phyloP scores from a whole-genome alignment of 1,139 yeast genomes.

The Kluyveromyces marxianus region DNA sequence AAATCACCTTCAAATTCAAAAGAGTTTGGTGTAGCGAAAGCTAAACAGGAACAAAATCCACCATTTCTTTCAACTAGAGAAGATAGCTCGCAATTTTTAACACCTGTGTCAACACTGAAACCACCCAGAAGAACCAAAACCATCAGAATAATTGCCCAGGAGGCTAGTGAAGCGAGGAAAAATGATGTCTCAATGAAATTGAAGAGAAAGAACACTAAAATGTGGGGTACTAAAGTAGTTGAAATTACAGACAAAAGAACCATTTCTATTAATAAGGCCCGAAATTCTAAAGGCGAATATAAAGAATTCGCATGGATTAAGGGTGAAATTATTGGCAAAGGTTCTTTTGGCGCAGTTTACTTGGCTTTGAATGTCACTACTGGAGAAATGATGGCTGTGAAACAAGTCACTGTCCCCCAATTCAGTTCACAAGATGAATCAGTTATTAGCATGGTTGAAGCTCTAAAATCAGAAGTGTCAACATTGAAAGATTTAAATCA shows the following conservation, averaged over 20 bases:
- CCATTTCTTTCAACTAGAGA: constrained; percentile 13
- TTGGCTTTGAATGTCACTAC: constrained; percentile 91
- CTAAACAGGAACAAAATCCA: constrained; percentile 10
- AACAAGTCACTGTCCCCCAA: constrained; percentile 73
- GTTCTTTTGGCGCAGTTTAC: constrained; percentile 94
- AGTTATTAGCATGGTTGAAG: constrained; percentile 55
- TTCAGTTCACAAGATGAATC: constrained; percentile 40
- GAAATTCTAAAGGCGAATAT: constrained; percentile 52
- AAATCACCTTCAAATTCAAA: background rate
- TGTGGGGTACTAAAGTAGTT: constrained; percentile 95
- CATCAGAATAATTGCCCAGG: constrained; percentile 85
- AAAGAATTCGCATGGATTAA: constrained; percentile 96
- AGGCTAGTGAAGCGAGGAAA: constrained; percentile 63
- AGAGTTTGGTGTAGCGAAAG: constrained; percentile 4
- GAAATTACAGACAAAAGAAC: constrained; percentile 79
- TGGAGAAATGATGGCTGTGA: constrained; percentile 98
- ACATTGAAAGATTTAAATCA: constrained; percentile 94
- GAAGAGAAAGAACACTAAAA: constrained; percentile 77
- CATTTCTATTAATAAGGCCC: constrained; percentile 35
- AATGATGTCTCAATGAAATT: constrained; percentile 30
- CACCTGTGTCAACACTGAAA: constrained; percentile 12
- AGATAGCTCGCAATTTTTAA: constrained; percentile 12
- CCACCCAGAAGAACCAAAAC: constrained; percentile 62
- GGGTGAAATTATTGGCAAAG: constrained; percentile 94
- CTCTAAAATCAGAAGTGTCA: constrained; percentile 84